Conservation (phyloP, 2,329 filamentous ascomycete genomes). For the Apiospora koreana region DNA sequence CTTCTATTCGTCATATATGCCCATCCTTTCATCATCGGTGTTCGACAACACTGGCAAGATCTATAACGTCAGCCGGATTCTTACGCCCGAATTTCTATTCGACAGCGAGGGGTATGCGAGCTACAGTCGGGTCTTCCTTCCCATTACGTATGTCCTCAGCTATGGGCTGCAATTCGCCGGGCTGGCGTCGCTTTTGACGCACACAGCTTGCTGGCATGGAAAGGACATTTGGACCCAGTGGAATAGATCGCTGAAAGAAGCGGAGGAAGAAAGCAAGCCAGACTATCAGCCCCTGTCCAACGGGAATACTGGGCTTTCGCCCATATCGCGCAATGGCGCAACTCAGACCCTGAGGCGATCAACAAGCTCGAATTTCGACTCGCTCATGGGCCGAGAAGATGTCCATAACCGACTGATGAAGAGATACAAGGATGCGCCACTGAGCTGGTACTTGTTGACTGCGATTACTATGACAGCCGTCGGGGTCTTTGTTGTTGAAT, state of each 20-base stretch:
- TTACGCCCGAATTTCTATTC: constrained; percentile 77
- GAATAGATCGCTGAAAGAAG: constrained; percentile 68
- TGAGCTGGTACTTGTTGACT: constrained; percentile 78
- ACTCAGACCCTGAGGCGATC: constrained; percentile 11
- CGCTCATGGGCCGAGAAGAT: constrained; percentile 71
- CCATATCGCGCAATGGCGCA: constrained; percentile 19
- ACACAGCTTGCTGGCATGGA: constrained; percentile 84
- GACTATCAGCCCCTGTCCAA: constrained; percentile 53
- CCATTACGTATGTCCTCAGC: constrained; percentile 84
- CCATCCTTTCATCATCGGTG: constrained; percentile 79
- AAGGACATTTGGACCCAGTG: constrained; percentile 79
- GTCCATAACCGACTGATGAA: constrained; percentile 84
- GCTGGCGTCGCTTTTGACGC: constrained; percentile 75
- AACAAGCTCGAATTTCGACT: constrained; percentile 42
- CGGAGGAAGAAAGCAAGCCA: constrained; percentile 49
- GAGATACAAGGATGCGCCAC: constrained; percentile 78
- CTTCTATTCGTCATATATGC: constrained; percentile 82
- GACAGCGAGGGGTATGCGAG: constrained; percentile 73
- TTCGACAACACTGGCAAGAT: constrained; percentile 82
- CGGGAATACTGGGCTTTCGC: constrained; percentile 24
- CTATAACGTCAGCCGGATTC: constrained; percentile 79
- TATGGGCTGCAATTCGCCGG: constrained; percentile 87
- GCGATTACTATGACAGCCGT: constrained; percentile 75
- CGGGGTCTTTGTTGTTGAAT: constrained; percentile 83
- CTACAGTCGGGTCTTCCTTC: constrained; percentile 84